These are phyloP conservation scores for Pseudoscleropodium purum DNA, from an alignment of 225 moss, liverwort and hornwort genomes.

Conservation along the genomic window DNA sequence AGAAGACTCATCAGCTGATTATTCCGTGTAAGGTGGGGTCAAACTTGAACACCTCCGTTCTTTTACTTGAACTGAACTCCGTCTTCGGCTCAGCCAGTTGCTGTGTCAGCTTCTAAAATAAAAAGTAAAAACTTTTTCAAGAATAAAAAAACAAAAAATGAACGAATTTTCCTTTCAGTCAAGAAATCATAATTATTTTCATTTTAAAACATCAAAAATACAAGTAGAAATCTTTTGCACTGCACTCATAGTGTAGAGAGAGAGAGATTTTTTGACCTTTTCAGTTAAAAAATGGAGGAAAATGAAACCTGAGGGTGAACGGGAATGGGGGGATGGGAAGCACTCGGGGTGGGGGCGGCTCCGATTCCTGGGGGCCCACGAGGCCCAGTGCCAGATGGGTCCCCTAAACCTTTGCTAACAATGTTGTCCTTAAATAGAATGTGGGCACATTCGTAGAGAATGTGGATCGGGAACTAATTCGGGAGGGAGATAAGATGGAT, in stretches of 20 bases:
- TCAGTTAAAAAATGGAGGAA: no score
- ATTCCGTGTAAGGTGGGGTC: conserved; percentile 16
- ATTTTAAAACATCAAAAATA: not conserved
- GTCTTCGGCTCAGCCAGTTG: not conserved
- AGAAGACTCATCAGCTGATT: conserved; percentile 4
- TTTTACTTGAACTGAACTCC: not conserved
- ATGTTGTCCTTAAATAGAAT: not conserved
- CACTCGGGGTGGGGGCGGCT: not conserved
- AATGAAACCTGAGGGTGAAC: not conserved
- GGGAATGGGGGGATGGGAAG: not conserved
- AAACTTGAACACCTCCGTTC: conserved; percentile 1
- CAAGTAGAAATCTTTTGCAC: no score
- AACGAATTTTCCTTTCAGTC: not conserved
- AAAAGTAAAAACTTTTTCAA: not conserved
- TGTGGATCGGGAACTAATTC: not conserved
- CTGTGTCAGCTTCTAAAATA: not conserved
- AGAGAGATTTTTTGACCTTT: not conserved
- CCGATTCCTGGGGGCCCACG: not conserved
- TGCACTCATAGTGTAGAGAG: not conserved
- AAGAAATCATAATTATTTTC: not conserved
- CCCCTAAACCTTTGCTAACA: not conserved
- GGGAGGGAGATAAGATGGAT: not conserved
- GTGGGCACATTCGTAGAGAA: not conserved
- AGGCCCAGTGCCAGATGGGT: not conserved
- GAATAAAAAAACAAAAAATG: not conserved